These are phyloP conservation scores for Spathaspora passalidarum DNA, from an alignment of 805 yeast genomes.

Conservation along the genomic window DNA sequence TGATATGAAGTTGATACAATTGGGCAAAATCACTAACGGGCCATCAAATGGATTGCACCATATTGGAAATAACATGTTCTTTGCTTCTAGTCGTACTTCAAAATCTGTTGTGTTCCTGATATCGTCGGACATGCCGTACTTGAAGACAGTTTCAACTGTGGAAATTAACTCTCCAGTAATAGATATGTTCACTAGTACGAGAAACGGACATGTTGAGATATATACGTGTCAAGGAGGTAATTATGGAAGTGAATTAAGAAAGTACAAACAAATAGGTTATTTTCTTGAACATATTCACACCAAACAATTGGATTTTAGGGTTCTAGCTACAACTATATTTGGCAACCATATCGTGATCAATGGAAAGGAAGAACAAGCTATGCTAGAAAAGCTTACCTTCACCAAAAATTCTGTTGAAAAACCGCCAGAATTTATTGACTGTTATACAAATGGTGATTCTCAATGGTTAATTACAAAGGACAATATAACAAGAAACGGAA, in stretches of 20 bases:
- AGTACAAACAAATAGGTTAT: slow-evolving; percentile 1
- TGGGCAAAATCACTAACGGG: slow-evolving; percentile 5
- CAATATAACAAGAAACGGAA: background rate
- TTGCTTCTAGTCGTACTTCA: slow-evolving; percentile 5
- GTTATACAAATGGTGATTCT: background rate
- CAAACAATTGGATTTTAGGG: background rate
- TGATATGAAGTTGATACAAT: slow-evolving; percentile 3
- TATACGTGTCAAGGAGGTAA: slow-evolving; percentile 10
- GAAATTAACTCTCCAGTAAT: slow-evolving; percentile 8
- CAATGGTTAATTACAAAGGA: background rate
- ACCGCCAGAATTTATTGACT: background rate
- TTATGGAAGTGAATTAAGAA: slow-evolving; percentile 8
- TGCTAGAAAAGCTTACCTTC: background rate
- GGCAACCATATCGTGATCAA: background rate
- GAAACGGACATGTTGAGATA: background rate
- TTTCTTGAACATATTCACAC: background rate
- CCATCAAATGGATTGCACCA: slow-evolving; percentile 4
- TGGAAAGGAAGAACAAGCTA: background rate
- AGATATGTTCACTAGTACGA: slow-evolving; percentile 1
- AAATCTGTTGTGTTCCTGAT: slow-evolving; percentile 6
- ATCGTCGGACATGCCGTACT: slow-evolving; percentile 1
- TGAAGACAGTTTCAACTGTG: slow-evolving; percentile 1
- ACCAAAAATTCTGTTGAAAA: background rate
- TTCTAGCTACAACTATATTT: background rate
- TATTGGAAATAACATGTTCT: slow-evolving; percentile 4